phyloP scores from a whole-genome alignment of 2,329 filamentous ascomycete species.

The Cladorrhinum sp. region DNA sequence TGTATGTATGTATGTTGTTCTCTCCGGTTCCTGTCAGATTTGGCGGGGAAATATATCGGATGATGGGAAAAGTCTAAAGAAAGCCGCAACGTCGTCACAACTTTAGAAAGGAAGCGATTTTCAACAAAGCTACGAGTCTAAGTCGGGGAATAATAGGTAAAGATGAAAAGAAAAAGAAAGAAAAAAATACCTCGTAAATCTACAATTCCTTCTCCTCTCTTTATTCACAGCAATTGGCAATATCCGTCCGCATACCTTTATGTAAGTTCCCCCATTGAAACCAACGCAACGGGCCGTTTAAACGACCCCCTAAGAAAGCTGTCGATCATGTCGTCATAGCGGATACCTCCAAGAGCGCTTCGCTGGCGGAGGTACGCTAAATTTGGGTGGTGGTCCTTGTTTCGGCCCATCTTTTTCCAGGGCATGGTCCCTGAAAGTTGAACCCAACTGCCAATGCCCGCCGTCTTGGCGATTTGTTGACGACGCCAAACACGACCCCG shows the following conservation, averaged over 20 bases:
- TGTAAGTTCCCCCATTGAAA: constrained; percentile 1
- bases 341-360: neutral
- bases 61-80: neutral
- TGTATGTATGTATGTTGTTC: too few species aligned
- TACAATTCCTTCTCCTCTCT: neutral
- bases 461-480: neutral
- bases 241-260: too few species aligned
- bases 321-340: constrained; percentile 9
- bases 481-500: too few species aligned
- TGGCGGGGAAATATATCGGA: neutral
- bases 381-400: too few species aligned
- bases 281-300: neutral
- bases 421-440: too few species aligned
- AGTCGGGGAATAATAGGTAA: neutral
- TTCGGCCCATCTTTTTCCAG: neutral
- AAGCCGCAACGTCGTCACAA: neutral
- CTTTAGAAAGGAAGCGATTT: neutral
- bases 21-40: neutral
- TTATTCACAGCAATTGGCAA: neutral
- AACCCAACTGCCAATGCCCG: too few species aligned
- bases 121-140: neutral
- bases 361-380: too few species aligned
- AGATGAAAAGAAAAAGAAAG: neutral
- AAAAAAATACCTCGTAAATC: neutral
- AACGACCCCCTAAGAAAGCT: neutral